Conservation (phyloP, 257 asterid genomes). For the Solanum appendiculatum region DNA sequence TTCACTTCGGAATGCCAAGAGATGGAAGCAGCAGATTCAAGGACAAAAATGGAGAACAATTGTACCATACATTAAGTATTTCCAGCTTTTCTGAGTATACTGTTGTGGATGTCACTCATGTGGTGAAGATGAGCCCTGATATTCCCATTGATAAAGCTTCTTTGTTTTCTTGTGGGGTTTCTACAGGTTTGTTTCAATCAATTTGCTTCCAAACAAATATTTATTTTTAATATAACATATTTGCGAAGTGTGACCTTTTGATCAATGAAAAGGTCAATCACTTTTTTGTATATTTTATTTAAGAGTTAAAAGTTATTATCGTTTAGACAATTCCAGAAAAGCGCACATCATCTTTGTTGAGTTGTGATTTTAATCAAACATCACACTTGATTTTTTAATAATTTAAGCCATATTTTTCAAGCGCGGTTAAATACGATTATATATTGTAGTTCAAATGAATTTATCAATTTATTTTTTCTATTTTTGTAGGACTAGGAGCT, state of each 20-base stretch:
- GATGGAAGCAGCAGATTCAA: conserved; percentile 27
- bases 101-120: conserved; percentile 29
- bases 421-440: neutral
- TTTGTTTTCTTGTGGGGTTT: conserved; percentile 30
- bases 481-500: conserved; percentile 30
- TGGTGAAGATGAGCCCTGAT: conserved; percentile 18
- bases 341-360: too few species aligned
- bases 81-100: conserved; percentile 32
- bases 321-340: too few species aligned
- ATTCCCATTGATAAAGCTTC: conserved; percentile 28
- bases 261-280: too few species aligned
- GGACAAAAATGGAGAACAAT: conserved; percentile 10
- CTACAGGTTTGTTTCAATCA: conserved; percentile 10
- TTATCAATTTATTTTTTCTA: too few species aligned
- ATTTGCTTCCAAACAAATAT: neutral
- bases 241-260: too few species aligned
- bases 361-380: neutral
- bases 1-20: conserved; percentile 25
- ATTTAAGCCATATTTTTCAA: neutral
- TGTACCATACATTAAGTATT: conserved; percentile 18
- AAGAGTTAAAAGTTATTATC: too few species aligned
- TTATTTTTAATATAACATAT: too few species aligned
- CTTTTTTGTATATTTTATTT: too few species aligned
- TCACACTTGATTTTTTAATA: neutral
- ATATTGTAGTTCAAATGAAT: neutral